Evolutionary conservation across 1,139 yeast genomes (phyloP), one percentile per base, ranked within the genome.

Genomic region (Pneumocystis jirovecii): DNA sequence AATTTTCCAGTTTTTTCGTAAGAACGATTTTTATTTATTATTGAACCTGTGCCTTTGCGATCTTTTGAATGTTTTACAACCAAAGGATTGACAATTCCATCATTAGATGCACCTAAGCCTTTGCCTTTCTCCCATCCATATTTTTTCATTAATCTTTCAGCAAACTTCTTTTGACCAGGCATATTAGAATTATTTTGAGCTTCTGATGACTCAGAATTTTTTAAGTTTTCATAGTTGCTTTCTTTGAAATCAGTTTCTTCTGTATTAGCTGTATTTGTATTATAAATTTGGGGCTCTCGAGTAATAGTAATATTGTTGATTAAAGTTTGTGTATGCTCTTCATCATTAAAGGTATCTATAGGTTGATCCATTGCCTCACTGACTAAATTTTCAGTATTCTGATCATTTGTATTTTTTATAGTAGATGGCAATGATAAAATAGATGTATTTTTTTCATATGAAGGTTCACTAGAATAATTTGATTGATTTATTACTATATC

Each of bases 91-190:
- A 68, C 64, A 50, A 67, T 66, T 2, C 70, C 70, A 19, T 61
- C 60, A 10, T 65, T 61, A 5, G 63, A 17, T 10, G 68, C 64
- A 21, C 70, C 70, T 10, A 68, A 63, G 4, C 70, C 70, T 34
- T 65, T 45, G 3, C 70, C 70, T n/a, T 69, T 68, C n/a, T 68
- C 66, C 70, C 70, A 68, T 62, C 70, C 70, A 59, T 68, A 68
- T 57, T 68, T 68, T 3, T 65, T 21, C 62, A 68, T 59, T n/a
- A 68, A 50, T 25, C 70, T 62, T 29, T 66, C 63, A 8, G 70
- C 70, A 57, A 68, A 68, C 5, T 68, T 65, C 29, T 63, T 65
- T 40, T 29, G 67, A 37, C 64, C 42, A 1, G 65, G 65, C 42
- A 45, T 42, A 45, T 17, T 60, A 60, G 40, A 31, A 12, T 60